These are phyloP conservation scores for Fraxinus quadrangulata DNA, from an alignment of 257 asterid species.

Conservation along the genomic window DNA sequence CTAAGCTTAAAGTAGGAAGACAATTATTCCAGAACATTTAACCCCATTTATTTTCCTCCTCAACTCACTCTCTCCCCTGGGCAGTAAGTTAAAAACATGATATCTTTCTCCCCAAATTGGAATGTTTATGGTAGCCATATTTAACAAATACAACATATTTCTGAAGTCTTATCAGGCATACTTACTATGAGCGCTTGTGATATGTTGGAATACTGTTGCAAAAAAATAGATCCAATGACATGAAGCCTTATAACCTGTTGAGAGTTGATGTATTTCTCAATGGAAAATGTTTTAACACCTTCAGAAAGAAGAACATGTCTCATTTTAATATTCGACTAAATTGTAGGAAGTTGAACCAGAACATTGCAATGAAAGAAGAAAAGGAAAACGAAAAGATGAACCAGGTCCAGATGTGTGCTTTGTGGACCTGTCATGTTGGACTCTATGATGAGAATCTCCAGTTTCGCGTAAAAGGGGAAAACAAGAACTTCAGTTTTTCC, in stretches of 20 bases:
- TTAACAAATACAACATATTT: neutral
- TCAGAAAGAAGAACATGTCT: neutral
- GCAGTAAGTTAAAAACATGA: neutral
- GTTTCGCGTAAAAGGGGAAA: neutral
- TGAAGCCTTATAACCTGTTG: neutral
- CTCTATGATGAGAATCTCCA: neutral
- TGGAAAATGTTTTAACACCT: neutral
- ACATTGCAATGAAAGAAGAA: neutral
- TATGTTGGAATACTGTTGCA: neutral
- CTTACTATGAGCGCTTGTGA: neutral
- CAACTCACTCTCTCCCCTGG: neutral
- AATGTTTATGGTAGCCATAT: neutral
- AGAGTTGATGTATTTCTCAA: neutral
- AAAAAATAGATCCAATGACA: neutral
- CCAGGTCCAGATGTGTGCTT: conserved; percentile 1
- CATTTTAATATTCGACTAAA: neutral
- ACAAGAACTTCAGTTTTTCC: neutral
- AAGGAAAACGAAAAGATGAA: neutral
- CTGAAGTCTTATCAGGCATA: neutral
- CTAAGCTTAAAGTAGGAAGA: neutral
- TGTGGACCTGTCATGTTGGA: neutral
- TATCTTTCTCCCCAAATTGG: neutral
- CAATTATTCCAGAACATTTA: neutral
- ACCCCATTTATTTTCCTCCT: neutral
- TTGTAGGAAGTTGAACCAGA: neutral